Evolutionary conservation across 345 rosid species (phyloP).

Genomic region (Salix arbutifolia): DNA sequence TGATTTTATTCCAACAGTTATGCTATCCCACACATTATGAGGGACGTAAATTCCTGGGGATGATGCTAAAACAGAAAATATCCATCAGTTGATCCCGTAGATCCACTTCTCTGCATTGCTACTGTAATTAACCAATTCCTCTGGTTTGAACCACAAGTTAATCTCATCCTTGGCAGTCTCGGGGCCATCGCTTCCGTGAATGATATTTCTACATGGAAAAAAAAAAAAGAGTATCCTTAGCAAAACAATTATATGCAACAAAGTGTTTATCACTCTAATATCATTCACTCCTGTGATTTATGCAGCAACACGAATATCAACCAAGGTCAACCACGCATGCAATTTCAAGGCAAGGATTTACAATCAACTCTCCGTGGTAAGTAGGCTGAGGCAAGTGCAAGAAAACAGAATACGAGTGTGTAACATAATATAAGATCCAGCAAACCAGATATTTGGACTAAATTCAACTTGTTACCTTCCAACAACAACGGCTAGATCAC

Average conservation of each 20-base stretch:
- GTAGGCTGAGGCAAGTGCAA: too few relatives aligned
- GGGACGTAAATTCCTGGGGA: constrained; percentile 25
- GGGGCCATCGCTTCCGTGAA: constrained; percentile 97
- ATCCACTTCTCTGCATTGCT: constrained; percentile 90
- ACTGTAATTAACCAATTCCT: constrained; percentile 77
- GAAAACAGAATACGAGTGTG: background rate
- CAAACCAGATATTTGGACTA: background rate
- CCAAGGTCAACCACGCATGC: background rate
- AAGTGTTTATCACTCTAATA: background rate
- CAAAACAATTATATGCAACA: background rate
- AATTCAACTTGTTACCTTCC: constrained; percentile 57
- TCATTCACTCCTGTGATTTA: too few relatives aligned
- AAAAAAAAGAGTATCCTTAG: background rate
- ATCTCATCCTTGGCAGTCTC: constrained; percentile 96
- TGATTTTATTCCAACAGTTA: constrained; percentile 29
- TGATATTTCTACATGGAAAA: constrained; percentile 63
- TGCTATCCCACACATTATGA: constrained; percentile 17
- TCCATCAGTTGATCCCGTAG: constrained; percentile 60
- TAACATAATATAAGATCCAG: background rate
- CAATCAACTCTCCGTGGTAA: background rate
- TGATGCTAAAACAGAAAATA: background rate
- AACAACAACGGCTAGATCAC: constrained; percentile 89
- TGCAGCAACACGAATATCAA: background rate
- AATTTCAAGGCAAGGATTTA: background rate
- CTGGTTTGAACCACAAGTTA: constrained; percentile 87